Evolutionary conservation across 1,284 basidiomycete species (phyloP), one percentile per base, ranked within the genome.

Genomic region (Moesziomyces antarcticus): DNA sequence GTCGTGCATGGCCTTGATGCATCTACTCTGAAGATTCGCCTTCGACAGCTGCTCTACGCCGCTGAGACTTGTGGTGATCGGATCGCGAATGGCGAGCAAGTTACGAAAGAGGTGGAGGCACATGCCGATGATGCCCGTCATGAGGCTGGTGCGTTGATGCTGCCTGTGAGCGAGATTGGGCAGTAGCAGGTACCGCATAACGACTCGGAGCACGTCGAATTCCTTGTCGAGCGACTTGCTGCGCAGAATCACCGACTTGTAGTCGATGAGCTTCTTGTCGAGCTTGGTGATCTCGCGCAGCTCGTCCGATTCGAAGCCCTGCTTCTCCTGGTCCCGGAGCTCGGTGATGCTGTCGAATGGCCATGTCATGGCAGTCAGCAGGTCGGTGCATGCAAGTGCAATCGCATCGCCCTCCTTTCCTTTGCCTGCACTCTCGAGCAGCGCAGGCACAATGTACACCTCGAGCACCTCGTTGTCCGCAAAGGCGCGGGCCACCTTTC

Each of bases 321-420:
- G 75, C 50, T 72, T 73, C 33, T 74, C 63, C 13, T 75, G 77
- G 41, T 77, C 80, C 42, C 73, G 73, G 7, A 81, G 43, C 53
- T 83, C 82, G 44, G 76, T 79, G 7, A 66, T 50, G 13, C 72
- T 75, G 57, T 83, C 80, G 18, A 84, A 74, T 1, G 82, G 82
- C 82, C 82, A 84, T 0, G 82, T 84, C 48, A 84, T 63, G 1
- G 82, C 78, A 8, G 80, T 84, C 49, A 84, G 66, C n/a, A 84
- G 64, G 47, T 84, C 82, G 27, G 77, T 78, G 45, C 80, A 82
- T 7, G 82, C 82, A 1, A 84, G 59, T 3, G 82, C 82, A 52
- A 83, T 81, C 37, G 81, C 66, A 37, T 69, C 66, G n/a, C 66
- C 66, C 37, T 69, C 66, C 42, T 46, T 58, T 33, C 74, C 79